Evolutionary conservation across 2,329 filamentous ascomycete genomes (phyloP).

Genomic region (Thyridium curvatum): DNA sequence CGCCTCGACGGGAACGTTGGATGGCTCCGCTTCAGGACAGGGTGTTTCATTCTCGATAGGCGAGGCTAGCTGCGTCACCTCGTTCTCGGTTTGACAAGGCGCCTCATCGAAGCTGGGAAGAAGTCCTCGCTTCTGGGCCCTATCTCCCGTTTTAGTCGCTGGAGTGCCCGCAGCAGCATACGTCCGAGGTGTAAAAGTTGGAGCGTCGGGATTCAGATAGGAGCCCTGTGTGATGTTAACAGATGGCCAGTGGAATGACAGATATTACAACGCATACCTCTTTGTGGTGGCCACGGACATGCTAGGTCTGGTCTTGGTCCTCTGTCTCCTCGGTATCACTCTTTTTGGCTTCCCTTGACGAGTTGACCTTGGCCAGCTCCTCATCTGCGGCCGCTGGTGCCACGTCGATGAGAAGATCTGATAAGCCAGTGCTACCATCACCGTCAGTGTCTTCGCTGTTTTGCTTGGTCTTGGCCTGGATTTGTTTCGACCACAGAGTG

Average conservation of each 20-base stretch:
- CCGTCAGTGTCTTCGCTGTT: constrained; percentile 13
- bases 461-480: constrained; percentile 45
- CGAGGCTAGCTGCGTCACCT: too few relatives aligned
- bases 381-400: constrained; percentile 26
- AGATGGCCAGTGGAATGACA: neutral
- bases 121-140: constrained; percentile 8
- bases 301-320: too few relatives aligned
- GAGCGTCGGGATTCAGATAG: constrained; percentile 49
- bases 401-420: constrained; percentile 27
- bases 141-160: constrained; percentile 15
- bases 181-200: constrained; percentile 46
- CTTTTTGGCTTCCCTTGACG: constrained; percentile 4
- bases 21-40: constrained; percentile 1
- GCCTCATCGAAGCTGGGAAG: neutral
- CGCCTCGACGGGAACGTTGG: too few relatives aligned
- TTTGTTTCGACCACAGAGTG: constrained; percentile 59
- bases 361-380: constrained; percentile 25
- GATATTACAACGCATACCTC: too few relatives aligned
- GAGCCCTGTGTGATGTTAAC: constrained; percentile 31
- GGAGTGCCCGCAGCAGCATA: constrained; percentile 9
- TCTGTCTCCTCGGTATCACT: neutral
- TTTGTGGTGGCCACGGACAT: too few relatives aligned
- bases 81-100: neutral
- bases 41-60: neutral
- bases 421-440: constrained; percentile 3